Evolutionary conservation across 495 filamentous ascomycete genomes (phyloP), one percentile per base, ranked within the genome.

Genomic region (Jackrogersella minutella): DNA sequence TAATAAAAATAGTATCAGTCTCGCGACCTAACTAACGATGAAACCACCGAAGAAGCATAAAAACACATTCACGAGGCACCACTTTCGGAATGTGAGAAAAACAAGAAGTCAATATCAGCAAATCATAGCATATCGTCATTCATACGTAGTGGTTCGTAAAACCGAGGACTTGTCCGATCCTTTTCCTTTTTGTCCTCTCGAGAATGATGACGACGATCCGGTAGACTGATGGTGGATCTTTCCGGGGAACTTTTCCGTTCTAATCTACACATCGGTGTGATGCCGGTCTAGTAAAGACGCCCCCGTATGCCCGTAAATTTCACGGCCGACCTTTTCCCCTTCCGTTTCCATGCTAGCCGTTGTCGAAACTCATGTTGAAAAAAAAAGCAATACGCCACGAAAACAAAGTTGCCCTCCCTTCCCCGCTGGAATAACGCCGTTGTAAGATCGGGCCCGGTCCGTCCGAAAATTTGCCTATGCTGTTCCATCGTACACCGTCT

Each of bases 101-200:
- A 17, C 39, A 2, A 37, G 7, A 21, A 50, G n/a, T 21, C 34
- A 16, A 33, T 43, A 40, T 49, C 24, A 55, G 47, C 49, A 69
- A 60, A 66, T 74, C 67, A 68, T 62, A 65, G 59, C 63, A 71
- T 70, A 62, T 74, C 72, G 54, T 74, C 72, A 73, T 71, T 71
- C 72, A 70, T 74, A 53, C 64, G 58, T 62, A n/a, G 14, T 47
- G 58, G 30, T 64, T 74, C 72, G 61, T 74, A 61, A 73, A 73
- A 69, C 37, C 57, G 65, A 63, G 60, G 62, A 63, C 49, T 28
- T 64, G n/a, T n/a, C 61, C 40, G 49, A 68, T 49, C 63, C n/a
- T 57, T 33, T 57, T 49, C 63, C n/a, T 57, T 33, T 57, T 51
- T 39, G 13, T 47, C 51, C 66, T 37, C 16, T 54, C 30, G 51